phyloP scores from a whole-genome alignment of 345 rosid species.

The Eucalyptus pauciflora region DNA sequence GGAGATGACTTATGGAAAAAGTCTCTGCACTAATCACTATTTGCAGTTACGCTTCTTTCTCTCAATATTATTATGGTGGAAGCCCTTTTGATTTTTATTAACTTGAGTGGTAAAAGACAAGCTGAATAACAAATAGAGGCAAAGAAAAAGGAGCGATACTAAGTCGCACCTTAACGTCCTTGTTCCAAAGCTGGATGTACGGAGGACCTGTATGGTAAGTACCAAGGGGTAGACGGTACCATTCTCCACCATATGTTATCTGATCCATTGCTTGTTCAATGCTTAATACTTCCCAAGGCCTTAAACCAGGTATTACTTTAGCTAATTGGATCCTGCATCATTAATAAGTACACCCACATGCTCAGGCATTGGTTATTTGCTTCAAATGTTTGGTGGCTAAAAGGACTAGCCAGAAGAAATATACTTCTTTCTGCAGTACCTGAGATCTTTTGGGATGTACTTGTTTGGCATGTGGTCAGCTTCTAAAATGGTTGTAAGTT shows the following conservation, averaged over 20 bases:
- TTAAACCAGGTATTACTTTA: conserved; percentile 67
- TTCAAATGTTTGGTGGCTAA: not conserved
- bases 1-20: not conserved
- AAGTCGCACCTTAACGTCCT: conserved; percentile 32
- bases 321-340: conserved; percentile 41
- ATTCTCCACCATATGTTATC: conserved; percentile 68
- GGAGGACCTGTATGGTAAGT: conserved; percentile 70
- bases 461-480: conserved; percentile 91
- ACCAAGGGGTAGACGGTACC: conserved; percentile 91
- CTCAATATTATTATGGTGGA: not conserved
- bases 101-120: not conserved
- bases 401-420: not conserved
- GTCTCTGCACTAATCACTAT: not conserved
- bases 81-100: not conserved
- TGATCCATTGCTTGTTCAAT: conserved; percentile 95
- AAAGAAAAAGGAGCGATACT: not conserved
- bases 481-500: conserved; percentile 61
- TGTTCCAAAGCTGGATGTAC: conserved; percentile 60
- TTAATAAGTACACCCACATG: not conserved
- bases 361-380: not conserved
- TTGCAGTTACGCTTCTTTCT: not conserved
- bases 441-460: conserved; percentile 73
- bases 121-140: not conserved
- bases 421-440: conserved; percentile 17
- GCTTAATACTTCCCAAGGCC: conserved; percentile 98